A percentile compares a stretch with the other conserved stretches of the same genome.
phyloP scores from a whole-genome alignment of 352 stramenopile genomes.

The Albugo candida region DNA sequence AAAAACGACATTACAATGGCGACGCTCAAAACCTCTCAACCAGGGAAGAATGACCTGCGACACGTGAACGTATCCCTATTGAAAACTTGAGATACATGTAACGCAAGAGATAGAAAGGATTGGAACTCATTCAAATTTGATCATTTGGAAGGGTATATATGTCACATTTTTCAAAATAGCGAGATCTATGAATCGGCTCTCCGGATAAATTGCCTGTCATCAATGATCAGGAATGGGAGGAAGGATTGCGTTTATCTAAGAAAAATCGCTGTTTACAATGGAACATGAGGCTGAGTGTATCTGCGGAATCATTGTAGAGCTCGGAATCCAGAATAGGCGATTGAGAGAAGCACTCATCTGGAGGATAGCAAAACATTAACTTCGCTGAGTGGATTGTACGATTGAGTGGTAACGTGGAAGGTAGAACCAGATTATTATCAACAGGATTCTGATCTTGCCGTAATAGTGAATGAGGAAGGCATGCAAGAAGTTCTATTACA shows the following conservation, averaged over 20 bases:
- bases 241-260: conserved; percentile 26
- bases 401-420: too few relatives aligned
- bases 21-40: conserved; percentile 74
- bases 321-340: too few relatives aligned
- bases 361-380: too few relatives aligned
- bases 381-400: too few relatives aligned
- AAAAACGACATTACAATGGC: conserved; percentile 18
- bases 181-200: conserved; percentile 11
- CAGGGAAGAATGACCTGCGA: conserved; percentile 68
- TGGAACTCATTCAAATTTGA: conserved; percentile 22
- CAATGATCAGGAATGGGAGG: conserved; percentile 55
- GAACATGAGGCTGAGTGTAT: too few relatives aligned
- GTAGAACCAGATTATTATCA: too few relatives aligned
- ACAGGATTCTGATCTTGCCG: too few relatives aligned
- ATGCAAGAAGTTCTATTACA: too few relatives aligned
- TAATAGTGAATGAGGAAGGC: too few relatives aligned
- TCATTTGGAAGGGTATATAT: conserved; percentile 44
- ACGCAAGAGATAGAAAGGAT: conserved; percentile 18
- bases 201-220: conserved; percentile 69
- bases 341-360: too few relatives aligned
- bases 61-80: conserved; percentile 47
- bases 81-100: conserved; percentile 24
- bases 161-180: conserved; percentile 44
- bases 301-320: too few relatives aligned
- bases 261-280: too few relatives aligned